Conservation (phyloP, 1,139 yeast genomes). For the Protomyces arabidopsidicola region DNA sequence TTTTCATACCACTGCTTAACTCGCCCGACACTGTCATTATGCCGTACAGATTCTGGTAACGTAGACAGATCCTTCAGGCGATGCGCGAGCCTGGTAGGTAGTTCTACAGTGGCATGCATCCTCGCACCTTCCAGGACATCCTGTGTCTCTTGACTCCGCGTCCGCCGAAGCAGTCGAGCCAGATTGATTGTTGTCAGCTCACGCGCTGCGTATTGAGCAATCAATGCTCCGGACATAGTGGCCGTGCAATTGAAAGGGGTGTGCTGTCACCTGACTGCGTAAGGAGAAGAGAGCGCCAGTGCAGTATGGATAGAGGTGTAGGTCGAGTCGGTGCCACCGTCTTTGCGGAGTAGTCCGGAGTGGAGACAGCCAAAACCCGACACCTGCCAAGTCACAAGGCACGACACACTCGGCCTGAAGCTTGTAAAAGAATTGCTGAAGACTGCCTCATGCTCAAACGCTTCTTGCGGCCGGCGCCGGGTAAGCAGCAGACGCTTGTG, state of each 20-base stretch:
- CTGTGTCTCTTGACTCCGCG: slow-evolving; percentile 2
- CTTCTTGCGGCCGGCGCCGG: neutral
- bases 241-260: too few species aligned
- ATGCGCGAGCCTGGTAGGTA: slow-evolving; percentile 80
- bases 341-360: too few species aligned
- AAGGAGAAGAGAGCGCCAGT: too few species aligned
- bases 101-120: slow-evolving; percentile 49
- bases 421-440: too few species aligned
- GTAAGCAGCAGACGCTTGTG: neutral
- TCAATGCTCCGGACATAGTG: neutral
- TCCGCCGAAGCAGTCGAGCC: slow-evolving; percentile 4
- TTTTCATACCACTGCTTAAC: slow-evolving; percentile 90
- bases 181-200: slow-evolving; percentile 12
- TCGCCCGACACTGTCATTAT: slow-evolving; percentile 66
- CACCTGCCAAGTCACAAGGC: too few species aligned
- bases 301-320: too few species aligned
- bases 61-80: slow-evolving; percentile 78
- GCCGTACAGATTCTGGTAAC: slow-evolving; percentile 64
- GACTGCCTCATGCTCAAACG: neutral
- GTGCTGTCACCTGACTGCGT: too few species aligned
- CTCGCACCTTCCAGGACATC: slow-evolving; percentile 12
- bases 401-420: too few species aligned
- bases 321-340: too few species aligned
- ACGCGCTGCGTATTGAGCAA: slow-evolving; percentile 14
- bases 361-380: too few species aligned